Evolutionary conservation across 805 yeast genomes (phyloP), one percentile per base, ranked within the genome.

Genomic region (Yamadazyma sp.): DNA sequence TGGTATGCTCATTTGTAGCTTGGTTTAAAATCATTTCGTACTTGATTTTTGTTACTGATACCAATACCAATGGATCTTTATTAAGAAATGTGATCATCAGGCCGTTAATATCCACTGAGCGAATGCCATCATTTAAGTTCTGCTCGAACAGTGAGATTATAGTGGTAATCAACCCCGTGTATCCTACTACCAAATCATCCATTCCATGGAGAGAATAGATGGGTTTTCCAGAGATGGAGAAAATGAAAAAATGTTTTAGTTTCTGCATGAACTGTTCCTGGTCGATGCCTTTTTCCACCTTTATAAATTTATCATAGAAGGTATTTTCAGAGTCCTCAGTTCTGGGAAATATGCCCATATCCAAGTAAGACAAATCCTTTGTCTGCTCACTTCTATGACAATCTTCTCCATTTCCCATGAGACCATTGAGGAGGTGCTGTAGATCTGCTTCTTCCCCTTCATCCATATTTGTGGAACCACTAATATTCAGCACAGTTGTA

Each of bases 151-250:
- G 81, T 8, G 83, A 76, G 6, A 87, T 73, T 5, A 89, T 75
- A 0, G 96, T 86, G 47, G 89, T 90, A 2, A 89, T 73, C 2
- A 89, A 67, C 1, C 95, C 96, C 65, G 83, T 78, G 50, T 83
- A 82, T 0, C 87, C 82, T 29, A 84, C 62, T 2, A 83, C 67
- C 11, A 78, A 59, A 24, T 78, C 81, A 37, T 85, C 90, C 2
- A 78, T 64, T 2, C 93, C 95, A 54, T 80, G 77, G 70, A 82
- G 67, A 2, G 95, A 77, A 58, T 83, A 89, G 5, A 89, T 82
- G 2, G 95, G 95, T 55, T 89, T 89, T 0, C 96, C 96, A 1
- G 96, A 95, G 2, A 80, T 65, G 0, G 95, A 84, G 7, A 89
- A 64, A 3, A 89, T 76, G 48, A 86, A 83, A 52, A 83, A 85